A percentile compares a stretch with the other conserved stretches of the same genome.
These are phyloP conservation scores for Inga laurina DNA, from an alignment of 306 rosid genomes.

Conservation along the genomic window DNA sequence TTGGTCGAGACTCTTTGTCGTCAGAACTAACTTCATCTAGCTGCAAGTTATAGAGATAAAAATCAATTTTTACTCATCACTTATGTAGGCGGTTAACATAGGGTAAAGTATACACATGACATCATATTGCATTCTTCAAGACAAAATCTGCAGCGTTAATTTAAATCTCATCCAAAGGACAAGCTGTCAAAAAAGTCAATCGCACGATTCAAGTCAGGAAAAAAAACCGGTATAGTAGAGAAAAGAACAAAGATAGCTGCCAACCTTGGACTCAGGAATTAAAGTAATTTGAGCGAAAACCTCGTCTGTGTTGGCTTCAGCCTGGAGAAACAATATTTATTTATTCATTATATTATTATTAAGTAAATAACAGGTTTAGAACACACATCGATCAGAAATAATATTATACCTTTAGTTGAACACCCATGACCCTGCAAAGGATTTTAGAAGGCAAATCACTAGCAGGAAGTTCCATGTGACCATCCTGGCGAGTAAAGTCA, in stretches of 20 bases:
- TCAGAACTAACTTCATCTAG: constrained; percentile 30
- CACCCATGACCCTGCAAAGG: constrained; percentile 57
- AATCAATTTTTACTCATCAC: constrained; percentile 5
- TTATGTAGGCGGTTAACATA: constrained; percentile 1
- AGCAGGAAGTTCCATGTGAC: constrained; percentile 47
- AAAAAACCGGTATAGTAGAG: neutral
- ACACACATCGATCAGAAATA: neutral
- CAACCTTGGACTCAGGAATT: constrained; percentile 49
- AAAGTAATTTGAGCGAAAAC: constrained; percentile 61
- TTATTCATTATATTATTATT: neutral
- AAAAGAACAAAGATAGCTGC: constrained; percentile 9
- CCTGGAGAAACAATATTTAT: constrained; percentile 51
- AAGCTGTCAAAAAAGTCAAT: neutral
- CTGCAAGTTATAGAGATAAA: constrained; percentile 40
- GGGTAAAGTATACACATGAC: neutral
- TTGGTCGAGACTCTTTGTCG: constrained; percentile 10
- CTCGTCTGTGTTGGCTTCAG: constrained; percentile 58
- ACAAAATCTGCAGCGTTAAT: neutral
- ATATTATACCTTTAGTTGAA: constrained; percentile 52
- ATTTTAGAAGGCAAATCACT: constrained; percentile 61
- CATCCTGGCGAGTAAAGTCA: constrained; percentile 43
- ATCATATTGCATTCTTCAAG: constrained; percentile 8
- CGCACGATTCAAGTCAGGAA: neutral
- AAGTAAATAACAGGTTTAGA: neutral
- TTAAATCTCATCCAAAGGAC: neutral